phyloP scores from a whole-genome alignment of 2,329 filamentous ascomycete species.

The Zalaria obscura region DNA sequence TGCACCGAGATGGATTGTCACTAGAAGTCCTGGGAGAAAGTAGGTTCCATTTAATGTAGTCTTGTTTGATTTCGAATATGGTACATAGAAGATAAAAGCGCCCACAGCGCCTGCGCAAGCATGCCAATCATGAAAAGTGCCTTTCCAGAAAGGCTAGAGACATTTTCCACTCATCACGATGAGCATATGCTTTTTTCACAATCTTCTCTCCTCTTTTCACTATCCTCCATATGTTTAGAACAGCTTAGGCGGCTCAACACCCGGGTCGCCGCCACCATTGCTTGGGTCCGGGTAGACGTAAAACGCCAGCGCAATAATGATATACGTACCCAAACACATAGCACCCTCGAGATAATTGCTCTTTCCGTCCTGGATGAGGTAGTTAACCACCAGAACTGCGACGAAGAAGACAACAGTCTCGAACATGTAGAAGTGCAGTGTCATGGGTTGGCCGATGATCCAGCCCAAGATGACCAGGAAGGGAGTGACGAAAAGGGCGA shows the following conservation, averaged over 20 bases:
- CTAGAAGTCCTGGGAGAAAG: too few relatives aligned
- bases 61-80: too few relatives aligned
- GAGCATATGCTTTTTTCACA: too few relatives aligned
- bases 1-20: too few relatives aligned
- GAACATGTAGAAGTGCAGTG: slow-evolving; percentile 75
- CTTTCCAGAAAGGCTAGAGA: too few relatives aligned
- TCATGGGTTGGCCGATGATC: slow-evolving; percentile 39
- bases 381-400: slow-evolving; percentile 75
- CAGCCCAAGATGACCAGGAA: slow-evolving; percentile 43
- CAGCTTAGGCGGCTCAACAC: slow-evolving; percentile 1
- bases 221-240: not conserved
- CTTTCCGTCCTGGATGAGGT: slow-evolving; percentile 70
- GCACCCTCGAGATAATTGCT: slow-evolving; percentile 79
- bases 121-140: too few relatives aligned
- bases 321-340: slow-evolving; percentile 40
- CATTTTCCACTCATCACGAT: too few relatives aligned
- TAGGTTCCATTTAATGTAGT: too few relatives aligned
- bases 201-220: too few relatives aligned
- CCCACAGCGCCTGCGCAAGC: too few relatives aligned
- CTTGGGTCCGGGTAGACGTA: slow-evolving; percentile 45
- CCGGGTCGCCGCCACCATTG: slow-evolving; percentile 7
- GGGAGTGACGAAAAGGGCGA: slow-evolving; percentile 43
- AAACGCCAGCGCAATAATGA: slow-evolving; percentile 46
- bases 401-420: slow-evolving; percentile 81
- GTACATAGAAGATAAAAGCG: too few relatives aligned